These are phyloP conservation scores for Plenodomus lindquistii DNA, from an alignment of 2,329 filamentous ascomycete genomes.

Conservation along the genomic window DNA sequence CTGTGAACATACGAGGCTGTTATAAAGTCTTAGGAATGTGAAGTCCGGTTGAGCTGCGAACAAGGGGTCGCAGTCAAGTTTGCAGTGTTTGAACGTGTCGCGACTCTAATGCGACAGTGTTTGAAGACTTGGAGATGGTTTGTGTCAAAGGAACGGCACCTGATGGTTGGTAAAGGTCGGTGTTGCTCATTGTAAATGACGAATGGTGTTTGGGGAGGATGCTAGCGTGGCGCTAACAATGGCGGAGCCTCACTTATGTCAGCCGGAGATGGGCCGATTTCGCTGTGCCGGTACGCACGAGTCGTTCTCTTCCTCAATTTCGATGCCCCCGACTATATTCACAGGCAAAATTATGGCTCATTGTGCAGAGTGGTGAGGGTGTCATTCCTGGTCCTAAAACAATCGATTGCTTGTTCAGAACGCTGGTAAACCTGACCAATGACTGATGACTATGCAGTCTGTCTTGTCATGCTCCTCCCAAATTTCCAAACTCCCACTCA, in stretches of 20 bases:
- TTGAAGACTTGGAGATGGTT: constrained; percentile 1
- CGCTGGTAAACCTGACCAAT: no score
- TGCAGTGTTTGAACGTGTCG: background rate
- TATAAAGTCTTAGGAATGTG: constrained; percentile 7
- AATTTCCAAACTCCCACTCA: no score
- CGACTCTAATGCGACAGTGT: constrained; percentile 14
- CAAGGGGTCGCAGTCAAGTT: background rate
- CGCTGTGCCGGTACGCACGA: background rate
- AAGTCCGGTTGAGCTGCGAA: constrained; percentile 1
- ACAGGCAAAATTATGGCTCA: no score
- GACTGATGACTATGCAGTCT: no score
- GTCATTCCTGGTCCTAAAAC: no score
- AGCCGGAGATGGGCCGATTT: background rate
- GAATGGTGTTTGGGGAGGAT: constrained; percentile 17
- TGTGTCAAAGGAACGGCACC: constrained; percentile 14
- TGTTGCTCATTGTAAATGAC: constrained; percentile 23
- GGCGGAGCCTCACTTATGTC: constrained; percentile 16
- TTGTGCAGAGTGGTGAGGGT: no score
- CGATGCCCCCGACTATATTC: background rate
- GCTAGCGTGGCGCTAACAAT: constrained; percentile 18
- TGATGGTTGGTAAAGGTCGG: constrained; percentile 14
- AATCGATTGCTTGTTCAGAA: no score
- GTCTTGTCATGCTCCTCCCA: no score
- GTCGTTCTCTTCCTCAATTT: background rate
- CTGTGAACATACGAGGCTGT: constrained; percentile 16